Evolutionary conservation across 768 basidiomycete genomes (phyloP), one percentile per base, ranked within the genome.

Genomic region (Trametes punicea): DNA sequence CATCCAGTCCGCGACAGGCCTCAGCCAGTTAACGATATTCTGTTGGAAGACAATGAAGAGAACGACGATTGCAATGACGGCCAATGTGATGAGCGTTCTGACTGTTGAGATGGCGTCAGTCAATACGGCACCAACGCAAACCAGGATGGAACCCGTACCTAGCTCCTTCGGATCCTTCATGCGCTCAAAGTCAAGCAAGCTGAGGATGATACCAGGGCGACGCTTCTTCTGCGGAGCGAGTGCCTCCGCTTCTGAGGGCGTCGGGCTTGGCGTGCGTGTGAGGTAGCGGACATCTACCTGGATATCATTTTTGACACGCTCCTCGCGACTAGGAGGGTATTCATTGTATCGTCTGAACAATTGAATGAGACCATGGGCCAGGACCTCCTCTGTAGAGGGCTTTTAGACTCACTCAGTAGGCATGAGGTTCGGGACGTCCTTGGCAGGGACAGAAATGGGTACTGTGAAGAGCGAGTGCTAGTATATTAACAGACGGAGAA

Each of bases 21-120:
- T 81, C 44, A 93, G 73, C 80, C 79, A 82, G 3, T 77, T 52
- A 1, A 93, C 84, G 58, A 94, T 90, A 75, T 74, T 65, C 16
- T 72, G 70, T 63, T 81, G 77, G 62, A 73, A 76, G 26, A 76
- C 61, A 3, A 72, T 71, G 65, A 77, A 68, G 44, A 79, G 69
- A 20, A 69, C 67, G 20, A 71, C 66, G 20, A 75, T 33, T 34
- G 71, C 67, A 13, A 72, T 52, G 16, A 75, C 66, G 52, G 65
- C 41, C 21, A 56, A 8, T 10, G 45, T 55, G 20, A 64, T 53
- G 25, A 70, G 56, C 40, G 69, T 67, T 51, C 67, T 65, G 67
- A 69, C 71, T 72, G 49, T 33, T 9, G 31, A 20, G 15, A 9
- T 18, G 25, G 20, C 30, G 27, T 38, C 21, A 53, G 23, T 4